phyloP scores from a whole-genome alignment of 2,329 filamentous ascomycete genomes.

The Aspergillus puulaauensis region DNA sequence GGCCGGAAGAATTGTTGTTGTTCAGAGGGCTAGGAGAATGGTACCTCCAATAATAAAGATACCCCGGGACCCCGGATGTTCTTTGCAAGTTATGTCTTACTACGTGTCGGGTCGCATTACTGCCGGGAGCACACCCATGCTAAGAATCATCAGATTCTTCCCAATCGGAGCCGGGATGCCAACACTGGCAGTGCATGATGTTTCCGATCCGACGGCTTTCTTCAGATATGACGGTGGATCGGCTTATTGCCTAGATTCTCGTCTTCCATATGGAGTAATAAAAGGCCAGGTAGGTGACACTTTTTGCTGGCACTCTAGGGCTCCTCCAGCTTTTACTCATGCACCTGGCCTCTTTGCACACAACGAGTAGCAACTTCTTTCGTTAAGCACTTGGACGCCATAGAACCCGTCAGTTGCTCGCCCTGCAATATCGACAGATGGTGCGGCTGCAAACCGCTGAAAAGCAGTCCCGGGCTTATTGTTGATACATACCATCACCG shows the following conservation, averaged over 20 bases:
- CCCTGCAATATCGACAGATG: too few species aligned
- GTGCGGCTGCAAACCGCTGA: background rate
- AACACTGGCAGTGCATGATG: background rate
- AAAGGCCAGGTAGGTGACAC: background rate
- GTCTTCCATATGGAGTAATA: background rate
- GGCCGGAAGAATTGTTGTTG: background rate
- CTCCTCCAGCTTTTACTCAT: background rate
- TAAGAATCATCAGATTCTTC: too few species aligned
- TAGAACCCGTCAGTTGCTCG: background rate
- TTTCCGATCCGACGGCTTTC: background rate
- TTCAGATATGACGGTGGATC: background rate
- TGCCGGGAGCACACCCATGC: background rate
- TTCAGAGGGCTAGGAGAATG: background rate
- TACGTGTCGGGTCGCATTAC: background rate
- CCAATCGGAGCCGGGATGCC: slow-evolving; percentile 1
- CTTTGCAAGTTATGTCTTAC: background rate
- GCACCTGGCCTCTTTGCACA: background rate
- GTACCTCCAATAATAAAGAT: background rate
- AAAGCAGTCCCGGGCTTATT: background rate
- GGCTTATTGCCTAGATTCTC: background rate
- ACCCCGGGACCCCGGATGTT: slow-evolving; percentile 3
- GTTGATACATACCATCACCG: background rate
- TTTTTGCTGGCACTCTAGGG: background rate
- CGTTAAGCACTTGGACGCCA: background rate
- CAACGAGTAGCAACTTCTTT: background rate